A percentile compares a stretch with the other conserved stretches of the same genome.
Evolutionary conservation across 768 basidiomycete genomes (phyloP).

Genomic region (Rhodosporidiobolus odoratus): DNA sequence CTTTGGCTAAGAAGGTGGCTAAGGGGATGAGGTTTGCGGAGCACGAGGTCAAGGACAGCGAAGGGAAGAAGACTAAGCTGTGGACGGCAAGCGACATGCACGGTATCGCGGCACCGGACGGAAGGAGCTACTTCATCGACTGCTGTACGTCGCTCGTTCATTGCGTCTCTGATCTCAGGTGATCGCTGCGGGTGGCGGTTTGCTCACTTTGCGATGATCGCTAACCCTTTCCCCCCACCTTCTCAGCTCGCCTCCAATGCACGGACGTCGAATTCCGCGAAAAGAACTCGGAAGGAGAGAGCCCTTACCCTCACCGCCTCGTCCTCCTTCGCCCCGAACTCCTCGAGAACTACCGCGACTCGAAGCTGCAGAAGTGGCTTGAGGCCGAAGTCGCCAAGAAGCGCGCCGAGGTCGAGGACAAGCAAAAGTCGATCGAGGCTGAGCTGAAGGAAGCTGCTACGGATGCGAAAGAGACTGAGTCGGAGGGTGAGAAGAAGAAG

Average conservation of each 20-base stretch:
- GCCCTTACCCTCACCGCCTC: conserved; percentile 49
- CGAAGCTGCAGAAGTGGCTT: conserved; percentile 48
- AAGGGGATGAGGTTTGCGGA: conserved; percentile 46
- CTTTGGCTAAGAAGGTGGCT: conserved; percentile 48
- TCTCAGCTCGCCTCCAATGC: conserved; percentile 46
- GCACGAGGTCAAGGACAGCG: conserved; percentile 47
- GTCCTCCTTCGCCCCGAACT: conserved; percentile 50
- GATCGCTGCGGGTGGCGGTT: no score
- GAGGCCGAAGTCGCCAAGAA: conserved; percentile 42
- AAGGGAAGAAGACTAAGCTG: conserved; percentile 46
- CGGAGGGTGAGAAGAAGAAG: conserved; percentile 17
- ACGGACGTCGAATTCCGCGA: conserved; percentile 51
- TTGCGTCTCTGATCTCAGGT: not conserved
- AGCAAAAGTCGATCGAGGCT: conserved; percentile 38
- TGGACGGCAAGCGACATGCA: conserved; percentile 50
- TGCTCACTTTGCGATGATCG: no score
- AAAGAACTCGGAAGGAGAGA: conserved; percentile 43
- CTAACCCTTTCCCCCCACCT: not conserved
- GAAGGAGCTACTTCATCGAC: conserved; percentile 50
- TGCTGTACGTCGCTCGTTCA: conserved; percentile 38
- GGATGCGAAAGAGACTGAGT: conserved; percentile 20
- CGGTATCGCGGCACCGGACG: conserved; percentile 50
- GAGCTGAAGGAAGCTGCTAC: conserved; percentile 43
- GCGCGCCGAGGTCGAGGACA: conserved; percentile 33
- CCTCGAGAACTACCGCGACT: conserved; percentile 50